Percentiles rank a stretch among this genome's conserved stretches.
Evolutionary conservation across 2,329 filamentous ascomycete species (phyloP).

Genomic region (Fusarium mangiferae): DNA sequence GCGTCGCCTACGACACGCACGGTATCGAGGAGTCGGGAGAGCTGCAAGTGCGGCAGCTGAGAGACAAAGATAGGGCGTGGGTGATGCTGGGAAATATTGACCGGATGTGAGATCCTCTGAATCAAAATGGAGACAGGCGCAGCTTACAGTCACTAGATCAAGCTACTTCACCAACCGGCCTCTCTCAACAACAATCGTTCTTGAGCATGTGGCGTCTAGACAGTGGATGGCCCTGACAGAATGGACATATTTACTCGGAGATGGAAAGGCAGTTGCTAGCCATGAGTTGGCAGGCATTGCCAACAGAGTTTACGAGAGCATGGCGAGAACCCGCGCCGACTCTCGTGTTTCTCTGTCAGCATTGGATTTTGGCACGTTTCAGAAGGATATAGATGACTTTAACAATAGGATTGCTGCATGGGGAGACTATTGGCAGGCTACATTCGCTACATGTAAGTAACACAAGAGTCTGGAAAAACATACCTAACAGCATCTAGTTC

Average conservation of each 20-base stretch:
- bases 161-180: background rate
- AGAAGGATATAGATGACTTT: background rate
- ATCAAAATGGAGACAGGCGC: background rate
- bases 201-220: rapidly evolving
- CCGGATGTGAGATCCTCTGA: background rate
- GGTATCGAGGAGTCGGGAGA: background rate
- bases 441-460: background rate
- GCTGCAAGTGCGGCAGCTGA: background rate
- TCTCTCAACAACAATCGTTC: rapidly evolving
- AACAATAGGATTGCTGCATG: background rate
- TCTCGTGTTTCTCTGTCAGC: rapidly evolving
- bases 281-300: background rate
- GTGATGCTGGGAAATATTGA: background rate
- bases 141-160: background rate
- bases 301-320: background rate
- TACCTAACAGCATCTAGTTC: background rate
- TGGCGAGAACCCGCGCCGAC: too few species aligned
- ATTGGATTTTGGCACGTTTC: background rate
- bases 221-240: background rate
- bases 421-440: background rate
- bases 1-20: rapidly evolving
- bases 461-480: background rate
- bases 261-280: background rate
- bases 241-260: background rate
- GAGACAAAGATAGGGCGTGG: background rate